Base-by-base conservation (phyloP, 2,329 filamentous ascomycete genomes). In the Bertia moriformis region DNA sequence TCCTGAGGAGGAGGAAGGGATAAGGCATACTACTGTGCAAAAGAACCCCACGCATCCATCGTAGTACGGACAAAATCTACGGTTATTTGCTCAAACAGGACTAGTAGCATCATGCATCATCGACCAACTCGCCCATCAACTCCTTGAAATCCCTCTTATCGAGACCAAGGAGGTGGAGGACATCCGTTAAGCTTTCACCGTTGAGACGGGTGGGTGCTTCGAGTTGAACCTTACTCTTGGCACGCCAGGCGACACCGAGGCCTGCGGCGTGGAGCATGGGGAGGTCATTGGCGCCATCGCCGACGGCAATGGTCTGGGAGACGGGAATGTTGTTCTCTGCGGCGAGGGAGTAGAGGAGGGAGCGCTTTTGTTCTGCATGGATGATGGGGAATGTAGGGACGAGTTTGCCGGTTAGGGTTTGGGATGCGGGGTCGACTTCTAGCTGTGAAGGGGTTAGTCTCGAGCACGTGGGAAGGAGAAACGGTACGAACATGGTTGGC, bases 281-380 rank as follows among this genome's bases (percentile, higher is more conserved):
- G 18, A 80, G 57, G 48, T 80, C 75, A 46, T 80, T 80, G 18
- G 73, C 74, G 22, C 75, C 75, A 47, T 80, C 75, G 7, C 75
- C 75, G 2, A 80, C 66, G 12, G 68, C 68, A 20, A 78, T 55
- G 2, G 69, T 68, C 48, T 73, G 66, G 4, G 68, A 63, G 5
- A 71, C 54, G 2, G 63, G 55, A 18, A 78, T 69, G 2, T 58
- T 60, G 44, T 76, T 66, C 27, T 69, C 62, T 13, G 59, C 60
- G 3, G 73, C 71, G 44, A 78, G 65, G 37, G 65, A 61, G 5
- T 62, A 51, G 18, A 79, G 62, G 19, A 77, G 61, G 30, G 65
- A 57, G 30, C 64, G 59, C 53, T 80, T 80, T 55, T 67, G 66
- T 42, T 65, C 55, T 2, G 71, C 72, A 47, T 78, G 66, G 38